These are phyloP conservation scores for Ulmus americana DNA, from an alignment of 331 rosid genomes.

Conservation along the genomic window DNA sequence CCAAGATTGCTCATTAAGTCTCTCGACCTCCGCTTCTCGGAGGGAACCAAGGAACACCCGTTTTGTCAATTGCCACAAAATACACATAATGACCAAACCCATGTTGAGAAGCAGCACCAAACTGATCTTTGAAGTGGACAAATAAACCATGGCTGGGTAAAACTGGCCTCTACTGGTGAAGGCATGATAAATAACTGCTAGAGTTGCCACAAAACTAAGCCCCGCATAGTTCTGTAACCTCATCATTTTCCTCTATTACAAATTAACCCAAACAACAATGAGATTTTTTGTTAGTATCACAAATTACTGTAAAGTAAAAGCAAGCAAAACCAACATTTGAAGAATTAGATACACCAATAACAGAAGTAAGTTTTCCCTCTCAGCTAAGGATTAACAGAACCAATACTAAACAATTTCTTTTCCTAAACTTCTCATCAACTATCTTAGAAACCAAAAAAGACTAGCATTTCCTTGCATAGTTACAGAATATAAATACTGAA, in stretches of 20 bases:
- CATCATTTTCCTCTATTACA: slow-evolving; percentile 48
- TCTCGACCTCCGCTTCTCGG: slow-evolving; percentile 94
- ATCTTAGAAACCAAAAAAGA: neutral
- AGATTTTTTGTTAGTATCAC: neutral
- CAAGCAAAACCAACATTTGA: neutral
- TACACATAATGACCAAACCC: slow-evolving; percentile 85
- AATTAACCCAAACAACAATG: slow-evolving; percentile 29
- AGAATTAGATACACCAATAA: neutral
- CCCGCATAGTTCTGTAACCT: slow-evolving; percentile 85
- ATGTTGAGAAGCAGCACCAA: slow-evolving; percentile 89
- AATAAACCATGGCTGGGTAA: slow-evolving; percentile 90
- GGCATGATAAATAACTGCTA: slow-evolving; percentile 82
- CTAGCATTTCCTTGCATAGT: neutral
- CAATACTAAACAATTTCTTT: neutral
- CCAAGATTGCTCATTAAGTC: slow-evolving; percentile 98
- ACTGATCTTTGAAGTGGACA: slow-evolving; percentile 93
- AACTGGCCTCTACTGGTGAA: slow-evolving; percentile 92
- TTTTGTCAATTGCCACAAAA: slow-evolving; percentile 77
- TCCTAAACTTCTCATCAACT: neutral
- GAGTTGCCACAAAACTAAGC: slow-evolving; percentile 73
- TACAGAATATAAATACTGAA: neutral
- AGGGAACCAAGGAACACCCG: slow-evolving; percentile 77
- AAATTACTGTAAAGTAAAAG: neutral
- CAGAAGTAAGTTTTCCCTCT: too few relatives aligned
- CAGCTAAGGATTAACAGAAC: too few relatives aligned